Base-by-base conservation (phyloP, 768 basidiomycete genomes). In the Russula virescens region DNA sequence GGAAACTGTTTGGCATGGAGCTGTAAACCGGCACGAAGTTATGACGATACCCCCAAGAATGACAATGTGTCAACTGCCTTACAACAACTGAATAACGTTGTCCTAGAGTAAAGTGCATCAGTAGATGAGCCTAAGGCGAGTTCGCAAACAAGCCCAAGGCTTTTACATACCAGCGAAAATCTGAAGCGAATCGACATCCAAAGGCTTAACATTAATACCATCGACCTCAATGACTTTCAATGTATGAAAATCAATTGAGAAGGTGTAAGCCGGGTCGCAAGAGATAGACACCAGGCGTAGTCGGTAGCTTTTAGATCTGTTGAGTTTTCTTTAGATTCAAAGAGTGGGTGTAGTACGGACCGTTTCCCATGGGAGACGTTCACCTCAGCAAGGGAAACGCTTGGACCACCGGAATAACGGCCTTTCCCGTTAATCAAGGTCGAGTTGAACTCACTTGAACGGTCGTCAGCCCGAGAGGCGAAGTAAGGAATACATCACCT, bases 391-490 rank as follows among this genome's bases (percentile, higher is more conserved):
- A 84, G 73, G 2, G 73, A 68, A 2, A 72, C 67, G 2, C 61
- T 26, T 7, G 81, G 78, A 5, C 81, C 81, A 6, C 73, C 77
- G 7, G 63, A 7, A 47, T 69, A 77, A 47, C 82, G 79, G 21
- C 83, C 83, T 18, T 68, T 68, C 0, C 82, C 82, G 47, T 85
- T 85, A 51, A 85, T 82, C 10, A 85, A 68, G 0, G 78, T 80
- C 18, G 82, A 72, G 56, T 81, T 68, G 0, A 75, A 46, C 5
- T 8, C 14, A 18, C 53, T 56, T 47, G 5, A 54, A 48, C 26
- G 2, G 7, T 69, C 58, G 11, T 65, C n/a, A 23, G 48, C 57
- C 5, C 1, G 14, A 13, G 25, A 19, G 31, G 26, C 3, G 5
- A 69, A 13, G 55, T 69, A 23, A 51, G 38, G 19, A 19, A 25